Evolutionary conservation across 2,329 filamentous ascomycete species (phyloP), one percentile per base, ranked within the genome.

Genomic region (Dothidotthia symphoricarpi): DNA sequence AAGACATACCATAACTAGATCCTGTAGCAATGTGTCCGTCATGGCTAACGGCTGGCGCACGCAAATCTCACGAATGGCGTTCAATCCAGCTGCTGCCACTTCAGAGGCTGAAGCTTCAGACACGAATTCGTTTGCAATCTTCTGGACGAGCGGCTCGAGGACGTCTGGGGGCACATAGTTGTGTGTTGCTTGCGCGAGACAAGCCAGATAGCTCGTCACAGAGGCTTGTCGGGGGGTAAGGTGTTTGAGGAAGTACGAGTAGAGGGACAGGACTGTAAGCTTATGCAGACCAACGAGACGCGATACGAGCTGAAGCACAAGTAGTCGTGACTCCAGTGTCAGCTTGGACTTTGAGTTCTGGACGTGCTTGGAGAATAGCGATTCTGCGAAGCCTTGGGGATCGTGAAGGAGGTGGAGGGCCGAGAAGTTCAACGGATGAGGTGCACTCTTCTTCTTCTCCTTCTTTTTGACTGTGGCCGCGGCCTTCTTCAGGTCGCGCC

Each of bases 41-140:
- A 98, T 97, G 5, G 90, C 90, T n/a, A 97, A 73, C 1, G 93
- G 91, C 61, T 98, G 93, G 48, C 93, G 80, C 3, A 83, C 85
- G 66, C 91, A 96, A 16, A 98, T 87, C 61, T 98, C 93, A 34
- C 93, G 82, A 51, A 98, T 97, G 11, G 89, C 86, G 64, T 97
- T 96, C 37, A 98, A 75, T 59, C 91, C 93, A 4, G 93, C 91
- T 3, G 90, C 84, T 1, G 88, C 88, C 19, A 98, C 91, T 67
- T 97, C 90, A 3, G 86, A 79, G 1, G 93, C 90, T 0, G 90
- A 83, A 1, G 88, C 93, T 70, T 98, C 93, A 0, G 89, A 95
- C 2, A 98, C 91, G 61, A 98, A 98, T 65, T 98, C 93, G 61
- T 97, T 96, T 22, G 93, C 91, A 56, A 98, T 97, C 71, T 96